Evolutionary conservation across 148 eudicot species (phyloP).

Genomic region (Tetragonia tetragonoides): DNA sequence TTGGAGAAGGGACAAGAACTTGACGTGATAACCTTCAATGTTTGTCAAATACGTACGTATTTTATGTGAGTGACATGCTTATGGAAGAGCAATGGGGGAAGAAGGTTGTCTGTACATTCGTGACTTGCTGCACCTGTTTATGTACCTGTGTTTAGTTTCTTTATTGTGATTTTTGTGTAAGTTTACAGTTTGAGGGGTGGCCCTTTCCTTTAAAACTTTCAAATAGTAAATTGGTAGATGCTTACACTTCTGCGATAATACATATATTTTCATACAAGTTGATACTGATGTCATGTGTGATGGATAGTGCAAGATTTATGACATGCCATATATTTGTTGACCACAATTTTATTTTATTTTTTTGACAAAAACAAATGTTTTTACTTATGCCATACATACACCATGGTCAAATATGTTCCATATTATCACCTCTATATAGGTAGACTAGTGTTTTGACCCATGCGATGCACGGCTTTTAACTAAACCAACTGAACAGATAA

Average conservation of each 20-base stretch:
- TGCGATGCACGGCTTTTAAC: no score
- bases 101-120: constrained; percentile 92
- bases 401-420: neutral
- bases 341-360: no score
- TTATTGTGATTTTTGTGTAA: constrained; percentile 94
- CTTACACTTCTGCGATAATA: neutral
- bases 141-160: constrained; percentile 99
- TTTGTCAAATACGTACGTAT: constrained; percentile 84
- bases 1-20: no score
- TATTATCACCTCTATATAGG: neutral
- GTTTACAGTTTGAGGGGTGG: constrained; percentile 26
- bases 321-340: constrained; percentile 3
- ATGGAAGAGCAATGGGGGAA: constrained; percentile 99
- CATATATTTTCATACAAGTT: neutral
- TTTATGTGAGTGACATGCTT: constrained; percentile 89
- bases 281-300: neutral
- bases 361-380: neutral
- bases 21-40: constrained; percentile 84
- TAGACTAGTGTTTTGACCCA: no score
- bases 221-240: no score
- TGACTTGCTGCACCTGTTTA: constrained; percentile 88
- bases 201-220: neutral
- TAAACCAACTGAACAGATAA: no score
- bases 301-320: neutral
- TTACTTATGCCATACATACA: no score